These are phyloP conservation scores for Penicillium sp. DNA, from an alignment of 2,329 filamentous ascomycete species.

Conservation along the genomic window DNA sequence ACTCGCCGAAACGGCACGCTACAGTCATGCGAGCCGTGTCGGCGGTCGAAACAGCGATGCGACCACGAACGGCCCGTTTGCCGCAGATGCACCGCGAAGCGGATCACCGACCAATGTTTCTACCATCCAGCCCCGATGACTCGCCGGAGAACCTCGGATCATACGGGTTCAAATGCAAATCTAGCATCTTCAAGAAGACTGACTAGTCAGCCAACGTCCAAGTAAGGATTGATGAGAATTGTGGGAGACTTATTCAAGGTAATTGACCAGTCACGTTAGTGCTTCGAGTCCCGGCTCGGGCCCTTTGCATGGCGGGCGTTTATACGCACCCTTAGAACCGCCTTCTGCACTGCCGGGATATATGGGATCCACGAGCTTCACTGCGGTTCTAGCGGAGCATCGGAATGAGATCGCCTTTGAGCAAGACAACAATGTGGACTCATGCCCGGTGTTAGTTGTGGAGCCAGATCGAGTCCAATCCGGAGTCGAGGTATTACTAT, in stretches of 20 bases:
- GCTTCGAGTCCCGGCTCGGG: slow-evolving; percentile 32
- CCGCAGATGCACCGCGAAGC: slow-evolving; percentile 36
- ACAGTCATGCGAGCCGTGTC: slow-evolving; percentile 45
- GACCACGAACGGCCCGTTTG: slow-evolving; percentile 42
- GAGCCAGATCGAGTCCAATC: slow-evolving; percentile 37
- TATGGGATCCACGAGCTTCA: slow-evolving; percentile 41
- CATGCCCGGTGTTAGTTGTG: slow-evolving; percentile 24
- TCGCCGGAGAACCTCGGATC: slow-evolving; percentile 27
- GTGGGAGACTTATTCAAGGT: background rate
- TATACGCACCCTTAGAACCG: slow-evolving; percentile 30
- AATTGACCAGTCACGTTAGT: slow-evolving; percentile 20
- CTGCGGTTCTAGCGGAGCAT: slow-evolving; percentile 41
- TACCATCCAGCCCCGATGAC: slow-evolving; percentile 48
- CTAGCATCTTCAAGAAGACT: slow-evolving; percentile 21
- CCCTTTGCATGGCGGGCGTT: slow-evolving; percentile 24
- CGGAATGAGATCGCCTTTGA: slow-evolving; percentile 40
- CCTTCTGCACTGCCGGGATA: slow-evolving; percentile 38
- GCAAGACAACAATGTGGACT: slow-evolving; percentile 28
- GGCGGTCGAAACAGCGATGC: slow-evolving; percentile 44
- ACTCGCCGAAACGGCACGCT: slow-evolving; percentile 43
- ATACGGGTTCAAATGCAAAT: slow-evolving; percentile 8
- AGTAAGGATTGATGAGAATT: slow-evolving; percentile 19
- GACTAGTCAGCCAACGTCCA: slow-evolving; percentile 29
- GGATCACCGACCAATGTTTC: slow-evolving; percentile 38
- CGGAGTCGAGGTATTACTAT: slow-evolving; percentile 35